phyloP scores from a whole-genome alignment of 306 rosid genomes.

The Dryas alaskensis region DNA sequence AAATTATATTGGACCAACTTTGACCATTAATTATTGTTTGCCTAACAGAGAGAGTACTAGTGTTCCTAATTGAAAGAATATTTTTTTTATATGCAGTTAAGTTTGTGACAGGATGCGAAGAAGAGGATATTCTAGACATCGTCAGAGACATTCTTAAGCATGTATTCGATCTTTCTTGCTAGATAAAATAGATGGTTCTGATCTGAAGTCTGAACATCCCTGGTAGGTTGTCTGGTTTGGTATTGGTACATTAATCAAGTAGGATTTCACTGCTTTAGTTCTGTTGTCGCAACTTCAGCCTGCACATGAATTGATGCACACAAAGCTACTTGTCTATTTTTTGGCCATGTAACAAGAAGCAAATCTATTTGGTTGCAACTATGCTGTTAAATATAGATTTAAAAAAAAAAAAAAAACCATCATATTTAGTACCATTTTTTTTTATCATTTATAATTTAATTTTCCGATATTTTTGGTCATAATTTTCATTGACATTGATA shows the following conservation, averaged over 20 bases:
- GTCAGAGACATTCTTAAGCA: slow-evolving; percentile 60
- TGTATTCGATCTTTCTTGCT: slow-evolving; percentile 50
- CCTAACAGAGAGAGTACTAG: too few species aligned
- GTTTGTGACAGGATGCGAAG: slow-evolving; percentile 57
- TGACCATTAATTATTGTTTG: too few species aligned
- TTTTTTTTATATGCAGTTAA: slow-evolving; percentile 45
- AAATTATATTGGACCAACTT: background rate
- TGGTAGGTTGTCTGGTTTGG: background rate
- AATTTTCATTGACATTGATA: too few species aligned
- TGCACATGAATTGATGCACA: background rate
- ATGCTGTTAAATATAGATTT: background rate
- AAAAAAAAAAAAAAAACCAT: too few species aligned
- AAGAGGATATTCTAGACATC: slow-evolving; percentile 48
- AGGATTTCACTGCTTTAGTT: background rate
- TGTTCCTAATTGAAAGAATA: slow-evolving; percentile 21
- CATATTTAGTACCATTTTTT: too few species aligned
- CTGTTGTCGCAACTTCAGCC: too few species aligned
- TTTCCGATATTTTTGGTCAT: too few species aligned
- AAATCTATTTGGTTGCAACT: background rate
- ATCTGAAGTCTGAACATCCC: background rate
- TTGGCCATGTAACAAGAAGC: background rate
- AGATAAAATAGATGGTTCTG: slow-evolving; percentile 9
- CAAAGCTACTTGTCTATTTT: background rate
- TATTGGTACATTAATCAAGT: background rate
- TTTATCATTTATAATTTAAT: too few species aligned